Percentiles rank a stretch among this genome's conserved stretches.
phyloP scores from a whole-genome alignment of 2,329 filamentous ascomycete genomes.

The Cercospora brassicicola region DNA sequence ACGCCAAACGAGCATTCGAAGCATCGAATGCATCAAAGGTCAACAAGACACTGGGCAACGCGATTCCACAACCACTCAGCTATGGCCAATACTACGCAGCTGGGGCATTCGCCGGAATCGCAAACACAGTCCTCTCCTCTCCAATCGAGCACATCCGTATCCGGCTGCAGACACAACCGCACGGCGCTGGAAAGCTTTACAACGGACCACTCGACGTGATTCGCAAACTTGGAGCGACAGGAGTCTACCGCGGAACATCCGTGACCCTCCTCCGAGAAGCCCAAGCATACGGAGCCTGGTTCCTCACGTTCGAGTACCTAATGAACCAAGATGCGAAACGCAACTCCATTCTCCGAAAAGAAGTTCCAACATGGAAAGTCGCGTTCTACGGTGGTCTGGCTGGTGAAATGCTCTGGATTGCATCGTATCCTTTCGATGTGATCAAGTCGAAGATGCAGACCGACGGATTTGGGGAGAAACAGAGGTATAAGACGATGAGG shows the following conservation, averaged over 20 bases:
- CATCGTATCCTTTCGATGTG: conserved; percentile 93
- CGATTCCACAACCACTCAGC: conserved; percentile 54
- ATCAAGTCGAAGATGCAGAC: conserved; percentile 99
- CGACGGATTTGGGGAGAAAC: conserved; percentile 75
- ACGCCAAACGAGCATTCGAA: conserved; percentile 83
- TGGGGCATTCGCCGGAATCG: conserved; percentile 87
- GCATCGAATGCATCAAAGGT: conserved; percentile 59
- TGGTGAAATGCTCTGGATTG: conserved; percentile 89
- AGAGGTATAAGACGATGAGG: conserved; percentile 77
- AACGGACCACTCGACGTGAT: conserved; percentile 85
- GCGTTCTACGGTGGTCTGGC: conserved; percentile 90
- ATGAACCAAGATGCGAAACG: conserved; percentile 86
- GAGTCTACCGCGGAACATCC: conserved; percentile 81
- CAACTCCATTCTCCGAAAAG: conserved; percentile 71
- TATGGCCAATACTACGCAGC: conserved; percentile 87
- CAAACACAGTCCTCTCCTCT: conserved; percentile 82
- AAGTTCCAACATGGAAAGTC: conserved; percentile 81
- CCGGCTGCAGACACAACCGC: conserved; percentile 91
- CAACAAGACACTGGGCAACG: conserved; percentile 37
- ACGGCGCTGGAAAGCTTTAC: conserved; percentile 78
- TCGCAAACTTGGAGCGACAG: conserved; percentile 71
- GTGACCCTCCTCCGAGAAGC: conserved; percentile 88
- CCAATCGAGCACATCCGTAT: conserved; percentile 98
- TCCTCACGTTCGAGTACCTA: conserved; percentile 89
- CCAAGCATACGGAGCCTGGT: conserved; percentile 94